Base-by-base conservation (phyloP, 2,329 filamentous ascomycete species). In the Xylariaceae sp. region DNA sequence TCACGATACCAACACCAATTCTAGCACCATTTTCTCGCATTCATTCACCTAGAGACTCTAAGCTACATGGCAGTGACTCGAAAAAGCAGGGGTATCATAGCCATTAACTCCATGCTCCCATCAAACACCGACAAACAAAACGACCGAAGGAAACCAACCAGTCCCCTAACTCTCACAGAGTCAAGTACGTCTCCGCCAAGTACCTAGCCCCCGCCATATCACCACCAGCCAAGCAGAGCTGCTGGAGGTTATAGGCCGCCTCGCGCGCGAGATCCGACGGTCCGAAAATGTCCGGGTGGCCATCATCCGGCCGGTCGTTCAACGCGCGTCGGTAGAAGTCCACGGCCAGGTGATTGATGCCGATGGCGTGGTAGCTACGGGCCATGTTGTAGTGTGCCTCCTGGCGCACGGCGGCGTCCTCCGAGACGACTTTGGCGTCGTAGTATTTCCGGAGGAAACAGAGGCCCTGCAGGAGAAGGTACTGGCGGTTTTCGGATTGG, bases 401-500 rank as follows among this genome's bases (percentile, higher is more conserved):
- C 69, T 90, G 88, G 53, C 79, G 74, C 66, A 87, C 72, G 61
- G 77, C 73, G 61, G 73, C 58, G 45, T 63, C 56, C 2, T 64
- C 51, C 39, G 73, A 71, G 7, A 68, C 66, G 2, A 75, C 76
- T 30, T 88, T 80, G 30, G 84, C 71, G 2, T 84, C 79, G 65
- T 89, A 87, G 74, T 95, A 96, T 41, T 84, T 78, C 59, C 87
- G 84, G 59, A 97, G 75, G 68, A 96, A 97, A 0, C 87, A 80
- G 54, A 97, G 81, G 0, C 92, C 94, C 72, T 97, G 92, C 64
- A 90, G 80, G 48, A 97, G 85, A 47, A 92, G 84, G 69, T 90
- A 93, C 71, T 97, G 93, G 1, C 94, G 81, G 71, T 97, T 97
- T 52, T 93, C 90, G 0, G 88, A 87, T 73, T 96, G 90, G 1